Conservation (phyloP, 2,329 filamentous ascomycete genomes). For the Fusarium liriodendri region DNA sequence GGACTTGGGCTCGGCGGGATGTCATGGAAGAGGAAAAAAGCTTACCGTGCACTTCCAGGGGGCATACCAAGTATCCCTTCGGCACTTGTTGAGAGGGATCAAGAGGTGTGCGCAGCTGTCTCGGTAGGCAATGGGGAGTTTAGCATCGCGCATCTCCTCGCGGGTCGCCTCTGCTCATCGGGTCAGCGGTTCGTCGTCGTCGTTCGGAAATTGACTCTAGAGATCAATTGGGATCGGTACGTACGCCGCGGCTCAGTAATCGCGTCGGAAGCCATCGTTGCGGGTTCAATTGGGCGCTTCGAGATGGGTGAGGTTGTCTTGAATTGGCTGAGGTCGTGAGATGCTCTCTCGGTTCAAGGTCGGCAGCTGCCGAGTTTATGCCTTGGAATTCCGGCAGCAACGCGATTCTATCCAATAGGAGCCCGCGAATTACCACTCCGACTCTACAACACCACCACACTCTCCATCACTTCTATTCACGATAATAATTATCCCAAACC, state of each 20-base stretch:
- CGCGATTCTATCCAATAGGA: slow-evolving; percentile 32
- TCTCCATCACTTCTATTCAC: neutral
- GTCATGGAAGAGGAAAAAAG: slow-evolving; percentile 29
- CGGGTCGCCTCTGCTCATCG: slow-evolving; percentile 74
- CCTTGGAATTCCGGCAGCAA: slow-evolving; percentile 43
- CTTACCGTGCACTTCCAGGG: slow-evolving; percentile 98
- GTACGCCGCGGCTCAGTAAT: slow-evolving; percentile 53
- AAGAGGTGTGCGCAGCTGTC: slow-evolving; percentile 95
- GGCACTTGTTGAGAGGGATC: slow-evolving; percentile 96
- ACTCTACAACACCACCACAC: neutral
- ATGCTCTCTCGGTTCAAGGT: slow-evolving; percentile 45
- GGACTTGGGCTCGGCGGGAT: slow-evolving; percentile 4
- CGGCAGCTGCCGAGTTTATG: slow-evolving; percentile 38
- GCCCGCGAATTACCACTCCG: slow-evolving; percentile 41
- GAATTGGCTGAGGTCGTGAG: slow-evolving; percentile 42
- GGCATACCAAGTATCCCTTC: slow-evolving; percentile 89
- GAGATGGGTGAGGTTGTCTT: slow-evolving; percentile 41
- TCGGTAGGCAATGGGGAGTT: slow-evolving; percentile 88
- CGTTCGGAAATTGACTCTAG: slow-evolving; percentile 21
- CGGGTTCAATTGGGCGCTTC: slow-evolving; percentile 50
- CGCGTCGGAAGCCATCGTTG: slow-evolving; percentile 52
- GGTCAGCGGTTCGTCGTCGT: slow-evolving; percentile 30
- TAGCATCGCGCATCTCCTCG: slow-evolving; percentile 93
- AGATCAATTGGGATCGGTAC: slow-evolving; percentile 30
- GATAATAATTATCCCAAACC: neutral